Evolutionary conservation across 106 monocot species (phyloP), one percentile per base, ranked within the genome.

Genomic region (Allium sativum): DNA sequence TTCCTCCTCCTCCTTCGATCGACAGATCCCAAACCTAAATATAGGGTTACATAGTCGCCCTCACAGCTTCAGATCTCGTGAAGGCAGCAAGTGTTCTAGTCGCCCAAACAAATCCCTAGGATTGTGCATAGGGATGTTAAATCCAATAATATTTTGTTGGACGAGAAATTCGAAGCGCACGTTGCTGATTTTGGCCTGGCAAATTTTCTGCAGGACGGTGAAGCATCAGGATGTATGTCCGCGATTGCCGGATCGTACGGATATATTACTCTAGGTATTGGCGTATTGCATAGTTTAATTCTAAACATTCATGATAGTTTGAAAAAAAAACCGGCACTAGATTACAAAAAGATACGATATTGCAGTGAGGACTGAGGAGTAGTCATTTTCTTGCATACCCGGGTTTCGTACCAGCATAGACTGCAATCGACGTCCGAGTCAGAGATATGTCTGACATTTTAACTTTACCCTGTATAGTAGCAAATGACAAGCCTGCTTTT

Each of bases 251-350:
- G 95, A 2, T 96, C 90, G 44, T 90, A 96, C 73, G 90, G 95
- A 43, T 96, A 96, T 71, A 96, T 96, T 51, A 90, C 95, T 14
- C 95, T 90, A 44, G 95, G 95, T 96, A 68, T n/a, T n/a, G n/a
- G n/a, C n/a, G n/a, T n/a, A n/a, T 2, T 1, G 14, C 8, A 7
- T 11, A 47, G 9, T 40, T 1, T 7, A 45, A 20, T 7, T 10
- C 7, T 8, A 4, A 61, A 0, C 12, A 6, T 22, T 18, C 10
- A 47, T 48, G 64, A 40, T n/a, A 51, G 31, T 48, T 16, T 11
- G 43, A n/a, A n/a, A 64, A 52, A 15, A 13, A n/a, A n/a, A n/a
- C 8, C 0, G 2, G 64, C 8, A 52, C 31, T 64, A 2, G 17
- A 64, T n/a, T 64, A 21, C 64, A 40, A 40, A 64, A 22, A 51